Conservation (phyloP, 116 monocot species). For the Posidonia oceanica region DNA sequence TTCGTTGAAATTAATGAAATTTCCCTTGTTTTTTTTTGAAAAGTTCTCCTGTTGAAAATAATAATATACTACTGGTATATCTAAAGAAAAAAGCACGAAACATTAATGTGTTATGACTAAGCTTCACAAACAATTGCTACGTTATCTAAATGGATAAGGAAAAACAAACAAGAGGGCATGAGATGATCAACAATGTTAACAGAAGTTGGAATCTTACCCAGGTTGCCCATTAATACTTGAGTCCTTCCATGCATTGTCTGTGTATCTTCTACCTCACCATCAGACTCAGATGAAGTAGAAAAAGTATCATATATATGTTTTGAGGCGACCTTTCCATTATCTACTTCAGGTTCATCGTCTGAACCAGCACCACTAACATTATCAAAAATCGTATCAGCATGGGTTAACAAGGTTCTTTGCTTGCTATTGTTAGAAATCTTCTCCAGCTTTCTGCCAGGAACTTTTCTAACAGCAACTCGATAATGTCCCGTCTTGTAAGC, state of each 20-base stretch:
- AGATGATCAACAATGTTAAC: not conserved
- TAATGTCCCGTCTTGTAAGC: not conserved
- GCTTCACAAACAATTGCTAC: too few species aligned
- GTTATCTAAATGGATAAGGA: too few species aligned
- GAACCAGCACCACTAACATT: not conserved
- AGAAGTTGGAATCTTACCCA: not conserved
- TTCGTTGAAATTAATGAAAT: too few species aligned
- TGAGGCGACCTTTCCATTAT: not conserved
- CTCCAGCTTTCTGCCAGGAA: conserved; percentile 3
- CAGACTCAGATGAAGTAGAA: conserved; percentile 5
- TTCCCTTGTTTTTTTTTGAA: too few species aligned
- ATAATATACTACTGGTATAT: too few species aligned
- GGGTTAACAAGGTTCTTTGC: not conserved
- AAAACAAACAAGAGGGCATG: not conserved
- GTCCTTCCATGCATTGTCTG: not conserved
- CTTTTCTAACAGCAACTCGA: conserved; percentile 10
- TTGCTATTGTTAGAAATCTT: not conserved
- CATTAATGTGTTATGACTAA: too few species aligned
- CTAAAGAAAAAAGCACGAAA: too few species aligned
- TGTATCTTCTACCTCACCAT: not conserved
- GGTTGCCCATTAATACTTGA: not conserved
- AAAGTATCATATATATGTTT: not conserved
- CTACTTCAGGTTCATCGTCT: conserved; percentile 4
- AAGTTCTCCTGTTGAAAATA: too few species aligned
- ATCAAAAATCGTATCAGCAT: conserved; percentile 2